Conservation (phyloP, 2,329 filamentous ascomycete genomes). For the Monilinia polystroma region DNA sequence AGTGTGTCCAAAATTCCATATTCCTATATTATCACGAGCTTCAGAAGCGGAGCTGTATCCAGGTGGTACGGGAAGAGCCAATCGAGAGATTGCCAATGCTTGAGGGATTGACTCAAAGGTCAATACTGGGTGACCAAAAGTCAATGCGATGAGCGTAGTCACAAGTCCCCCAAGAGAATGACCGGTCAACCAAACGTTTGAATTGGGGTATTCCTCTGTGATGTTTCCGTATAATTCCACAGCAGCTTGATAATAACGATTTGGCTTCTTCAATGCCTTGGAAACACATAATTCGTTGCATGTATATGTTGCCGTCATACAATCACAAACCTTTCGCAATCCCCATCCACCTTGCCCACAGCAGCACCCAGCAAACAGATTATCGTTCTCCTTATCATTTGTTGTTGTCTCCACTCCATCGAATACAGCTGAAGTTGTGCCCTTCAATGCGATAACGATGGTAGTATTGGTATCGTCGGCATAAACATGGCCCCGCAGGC, state of each 20-base stretch:
- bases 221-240: slow-evolving; percentile 89
- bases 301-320: slow-evolving; percentile 70
- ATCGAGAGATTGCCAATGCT: slow-evolving; percentile 76
- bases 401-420: slow-evolving; percentile 94
- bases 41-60: slow-evolving; percentile 55
- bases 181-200: slow-evolving; percentile 83
- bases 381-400: slow-evolving; percentile 95
- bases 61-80: slow-evolving; percentile 81
- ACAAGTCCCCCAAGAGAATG: slow-evolving; percentile 92
- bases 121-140: slow-evolving; percentile 80
- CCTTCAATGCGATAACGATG: slow-evolving; percentile 86
- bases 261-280: slow-evolving; percentile 71
- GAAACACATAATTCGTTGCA: slow-evolving; percentile 88
- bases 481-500: slow-evolving; percentile 86
- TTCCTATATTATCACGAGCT: slow-evolving; percentile 66
- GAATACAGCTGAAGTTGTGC: slow-evolving; percentile 82
- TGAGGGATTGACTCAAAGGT: slow-evolving; percentile 92
- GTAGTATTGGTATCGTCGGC: slow-evolving; percentile 81
- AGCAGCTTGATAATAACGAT: slow-evolving; percentile 84
- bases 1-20: slow-evolving; percentile 89
- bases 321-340: slow-evolving; percentile 89
- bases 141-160: slow-evolving; percentile 78
- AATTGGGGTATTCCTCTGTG: slow-evolving; percentile 76
- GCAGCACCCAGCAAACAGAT: slow-evolving; percentile 94
- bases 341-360: slow-evolving; percentile 87